Conservation (phyloP, 2,329 filamentous ascomycete genomes). For the Thielaviopsis punctulata region DNA sequence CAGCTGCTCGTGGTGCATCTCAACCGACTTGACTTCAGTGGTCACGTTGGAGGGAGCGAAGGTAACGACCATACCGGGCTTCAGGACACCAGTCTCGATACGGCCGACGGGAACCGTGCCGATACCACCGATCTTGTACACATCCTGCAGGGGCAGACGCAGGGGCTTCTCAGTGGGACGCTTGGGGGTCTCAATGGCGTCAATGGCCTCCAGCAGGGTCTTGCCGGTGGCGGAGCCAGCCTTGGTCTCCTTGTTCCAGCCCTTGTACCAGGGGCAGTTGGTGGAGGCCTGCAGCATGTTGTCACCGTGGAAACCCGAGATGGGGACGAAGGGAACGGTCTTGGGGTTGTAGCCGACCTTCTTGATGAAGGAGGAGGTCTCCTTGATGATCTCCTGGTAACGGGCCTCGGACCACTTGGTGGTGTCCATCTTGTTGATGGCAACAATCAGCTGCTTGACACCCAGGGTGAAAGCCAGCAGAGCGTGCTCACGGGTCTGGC, state of each 20-base stretch:
- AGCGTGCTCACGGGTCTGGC: conserved; percentile 99
- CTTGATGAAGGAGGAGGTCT: conserved; percentile 99
- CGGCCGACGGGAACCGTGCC: conserved; percentile 98
- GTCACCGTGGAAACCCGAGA: conserved; percentile 99
- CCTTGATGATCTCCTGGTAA: conserved; percentile 99
- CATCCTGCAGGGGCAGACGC: conserved; percentile 99
- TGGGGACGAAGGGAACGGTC: conserved; percentile 93
- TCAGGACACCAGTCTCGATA: conserved; percentile 99
- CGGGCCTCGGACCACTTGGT: conserved; percentile 93
- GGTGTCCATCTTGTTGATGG: conserved; percentile 99
- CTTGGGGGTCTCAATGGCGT: conserved; percentile 79
- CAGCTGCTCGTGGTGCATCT: conserved; percentile 99
- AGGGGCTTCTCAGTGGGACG: conserved; percentile 98
- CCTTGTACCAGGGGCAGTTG: conserved; percentile 99
- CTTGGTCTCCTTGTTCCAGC: conserved; percentile 92
- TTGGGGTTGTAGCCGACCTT: conserved; percentile 99
- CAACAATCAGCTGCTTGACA: conserved; percentile 99
- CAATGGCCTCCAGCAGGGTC: conserved; percentile 98
- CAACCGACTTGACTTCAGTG: conserved; percentile 99
- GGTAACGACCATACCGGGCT: conserved; percentile 85
- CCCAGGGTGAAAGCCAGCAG: conserved; percentile 98
- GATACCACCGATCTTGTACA: conserved; percentile 99
- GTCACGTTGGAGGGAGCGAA: conserved; percentile 97
- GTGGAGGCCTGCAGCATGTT: conserved; percentile 86
- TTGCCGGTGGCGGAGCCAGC: conserved; percentile 72